phyloP scores from a whole-genome alignment of 257 asterid species.

The Solanum peruvianum region DNA sequence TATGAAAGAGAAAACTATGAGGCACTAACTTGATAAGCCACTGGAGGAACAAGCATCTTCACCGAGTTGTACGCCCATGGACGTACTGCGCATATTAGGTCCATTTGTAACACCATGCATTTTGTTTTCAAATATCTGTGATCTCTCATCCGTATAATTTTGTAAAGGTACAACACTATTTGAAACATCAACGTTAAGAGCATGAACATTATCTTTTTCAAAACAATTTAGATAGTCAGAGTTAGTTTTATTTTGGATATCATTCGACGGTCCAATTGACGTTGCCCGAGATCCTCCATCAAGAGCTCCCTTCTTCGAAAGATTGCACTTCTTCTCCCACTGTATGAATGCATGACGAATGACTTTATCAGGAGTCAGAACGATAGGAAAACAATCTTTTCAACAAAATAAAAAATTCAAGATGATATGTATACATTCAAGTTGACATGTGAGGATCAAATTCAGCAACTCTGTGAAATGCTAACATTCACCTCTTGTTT shows the following conservation, averaged over 20 bases:
- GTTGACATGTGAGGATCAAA: background rate
- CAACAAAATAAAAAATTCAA: background rate
- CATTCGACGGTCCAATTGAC: slow-evolving; percentile 32
- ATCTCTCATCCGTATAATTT: slow-evolving; percentile 66
- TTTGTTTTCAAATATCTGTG: slow-evolving; percentile 35
- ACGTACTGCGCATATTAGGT: slow-evolving; percentile 8
- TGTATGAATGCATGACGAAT: slow-evolving; percentile 9
- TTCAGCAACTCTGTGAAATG: background rate
- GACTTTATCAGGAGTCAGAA: background rate
- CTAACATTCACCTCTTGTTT: background rate
- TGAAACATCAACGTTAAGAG: slow-evolving; percentile 25
- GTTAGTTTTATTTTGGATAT: slow-evolving; percentile 82
- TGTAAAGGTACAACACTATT: slow-evolving; percentile 72
- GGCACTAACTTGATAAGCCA: background rate
- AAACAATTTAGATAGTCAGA: slow-evolving; percentile 52
- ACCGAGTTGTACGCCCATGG: background rate
- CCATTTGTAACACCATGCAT: slow-evolving; percentile 21
- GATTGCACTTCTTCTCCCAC: slow-evolving; percentile 84
- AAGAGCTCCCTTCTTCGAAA: slow-evolving; percentile 39
- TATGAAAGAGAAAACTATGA: background rate
- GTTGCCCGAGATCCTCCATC: slow-evolving; percentile 30
- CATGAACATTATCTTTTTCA: slow-evolving; percentile 27
- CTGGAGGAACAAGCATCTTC: slow-evolving; percentile 1
- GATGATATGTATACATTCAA: background rate
- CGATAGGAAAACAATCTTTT: background rate